phyloP scores from a whole-genome alignment of 768 basidiomycete genomes.

The Auriscalpium vulgare region DNA sequence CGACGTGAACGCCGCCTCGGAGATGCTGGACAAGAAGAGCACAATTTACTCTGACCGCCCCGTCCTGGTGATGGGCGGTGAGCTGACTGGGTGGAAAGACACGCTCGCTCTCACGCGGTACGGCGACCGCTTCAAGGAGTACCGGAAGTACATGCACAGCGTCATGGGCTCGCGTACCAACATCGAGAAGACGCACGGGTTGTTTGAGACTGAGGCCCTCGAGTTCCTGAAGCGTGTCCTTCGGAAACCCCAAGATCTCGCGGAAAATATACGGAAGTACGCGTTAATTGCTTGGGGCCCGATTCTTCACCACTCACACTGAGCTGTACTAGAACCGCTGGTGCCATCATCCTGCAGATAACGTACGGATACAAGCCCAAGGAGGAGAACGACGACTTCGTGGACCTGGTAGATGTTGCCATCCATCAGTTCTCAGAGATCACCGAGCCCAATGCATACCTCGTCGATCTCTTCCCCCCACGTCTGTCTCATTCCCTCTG shows the following conservation, averaged over 20 bases:
- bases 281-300: background rate
- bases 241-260: constrained; percentile 1
- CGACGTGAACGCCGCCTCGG: constrained; percentile 3
- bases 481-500: background rate
- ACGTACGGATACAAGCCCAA: constrained; percentile 18
- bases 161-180: constrained; percentile 3
- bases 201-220: constrained; percentile 3
- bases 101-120: constrained; percentile 6
- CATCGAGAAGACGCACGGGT: background rate
- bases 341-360: constrained; percentile 16
- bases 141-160: background rate
- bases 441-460: background rate
- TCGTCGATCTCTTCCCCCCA: constrained; percentile 2
- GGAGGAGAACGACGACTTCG: constrained; percentile 9
- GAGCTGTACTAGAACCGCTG: background rate
- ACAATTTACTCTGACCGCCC: constrained; percentile 13
- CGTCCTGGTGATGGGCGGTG: constrained; percentile 1
- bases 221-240: constrained; percentile 1
- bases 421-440: background rate
- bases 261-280: constrained; percentile 4
- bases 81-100: background rate
- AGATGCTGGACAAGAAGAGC: constrained; percentile 15
- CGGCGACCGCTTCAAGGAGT: constrained; percentile 1
- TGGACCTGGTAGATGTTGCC: constrained; percentile 2
- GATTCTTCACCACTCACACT: too few species aligned